These are phyloP conservation scores for Diaporthe sp. DNA, from an alignment of 2,329 filamentous ascomycete species.

Conservation along the genomic window DNA sequence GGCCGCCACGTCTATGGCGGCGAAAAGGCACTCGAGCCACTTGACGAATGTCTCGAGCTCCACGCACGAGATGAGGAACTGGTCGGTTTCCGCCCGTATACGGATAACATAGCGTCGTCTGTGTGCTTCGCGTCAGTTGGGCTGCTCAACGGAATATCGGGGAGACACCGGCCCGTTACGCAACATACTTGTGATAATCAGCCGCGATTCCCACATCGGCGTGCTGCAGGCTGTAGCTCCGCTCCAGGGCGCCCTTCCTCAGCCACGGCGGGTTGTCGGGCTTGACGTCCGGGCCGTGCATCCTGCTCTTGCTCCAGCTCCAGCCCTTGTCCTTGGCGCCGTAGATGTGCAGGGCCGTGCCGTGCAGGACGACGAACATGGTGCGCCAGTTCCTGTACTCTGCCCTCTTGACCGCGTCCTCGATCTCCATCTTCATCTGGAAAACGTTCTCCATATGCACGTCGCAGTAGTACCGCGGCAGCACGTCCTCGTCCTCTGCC, in stretches of 20 bases:
- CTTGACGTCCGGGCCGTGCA: constrained; percentile 61
- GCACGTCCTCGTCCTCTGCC: constrained; percentile 56
- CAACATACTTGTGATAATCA: constrained; percentile 76
- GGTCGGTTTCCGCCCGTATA: constrained; percentile 79
- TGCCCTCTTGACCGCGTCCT: constrained; percentile 72
- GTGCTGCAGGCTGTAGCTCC: constrained; percentile 79
- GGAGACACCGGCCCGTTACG: neutral
- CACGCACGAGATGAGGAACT: constrained; percentile 77
- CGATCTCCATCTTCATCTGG: constrained; percentile 74
- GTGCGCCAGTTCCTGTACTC: constrained; percentile 74
- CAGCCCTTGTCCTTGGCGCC: constrained; percentile 69
- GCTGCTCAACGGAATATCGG: neutral
- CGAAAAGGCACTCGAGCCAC: constrained; percentile 77
- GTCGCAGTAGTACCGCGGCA: constrained; percentile 70
- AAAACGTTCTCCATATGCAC: constrained; percentile 70
- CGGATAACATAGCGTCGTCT: constrained; percentile 76
- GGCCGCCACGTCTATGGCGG: constrained; percentile 79
- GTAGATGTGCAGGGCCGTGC: constrained; percentile 77
- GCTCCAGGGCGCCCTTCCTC: constrained; percentile 68
- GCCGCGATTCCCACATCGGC: constrained; percentile 81
- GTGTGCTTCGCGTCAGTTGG: constrained; percentile 33
- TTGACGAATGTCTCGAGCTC: constrained; percentile 75
- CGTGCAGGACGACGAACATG: constrained; percentile 73
- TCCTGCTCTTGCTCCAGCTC: constrained; percentile 60
- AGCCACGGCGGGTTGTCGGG: constrained; percentile 65